A percentile compares a stretch with the other conserved stretches of the same genome.
Evolutionary conservation across 306 rosid species (phyloP).

Genomic region (Ceratonia siliqua): DNA sequence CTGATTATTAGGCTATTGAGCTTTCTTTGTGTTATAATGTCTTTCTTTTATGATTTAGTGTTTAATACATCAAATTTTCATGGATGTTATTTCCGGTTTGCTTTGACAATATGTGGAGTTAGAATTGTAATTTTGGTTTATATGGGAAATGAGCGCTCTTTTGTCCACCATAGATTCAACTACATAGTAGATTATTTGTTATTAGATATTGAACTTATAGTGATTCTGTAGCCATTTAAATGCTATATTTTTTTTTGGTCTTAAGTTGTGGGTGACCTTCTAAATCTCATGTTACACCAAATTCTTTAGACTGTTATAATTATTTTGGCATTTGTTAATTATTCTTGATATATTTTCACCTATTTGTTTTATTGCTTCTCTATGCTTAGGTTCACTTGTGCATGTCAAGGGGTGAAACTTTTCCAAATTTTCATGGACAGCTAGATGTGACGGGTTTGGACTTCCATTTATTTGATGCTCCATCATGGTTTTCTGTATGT

Average conservation of each 20-base stretch:
- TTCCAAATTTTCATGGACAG: conserved; percentile 92
- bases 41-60: neutral
- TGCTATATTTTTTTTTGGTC: conserved; percentile 12
- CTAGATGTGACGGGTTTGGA: conserved; percentile 83
- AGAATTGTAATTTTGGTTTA: neutral
- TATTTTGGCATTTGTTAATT: conserved; percentile 24
- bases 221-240: neutral
- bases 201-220: conserved; percentile 4
- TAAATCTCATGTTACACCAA: conserved; percentile 17
- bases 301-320: conserved; percentile 19
- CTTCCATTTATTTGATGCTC: conserved; percentile 77
- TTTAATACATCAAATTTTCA: neutral
- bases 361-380: conserved; percentile 19
- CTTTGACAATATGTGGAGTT: neutral
- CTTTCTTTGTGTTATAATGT: neutral
- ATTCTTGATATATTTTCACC: conserved; percentile 30
- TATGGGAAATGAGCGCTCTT: neutral
- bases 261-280: conserved; percentile 8
- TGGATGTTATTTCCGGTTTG: neutral
- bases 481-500: conserved; percentile 86
- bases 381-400: conserved; percentile 82
- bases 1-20: conserved; percentile 18
- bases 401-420: conserved; percentile 86
- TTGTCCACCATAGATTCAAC: neutral
- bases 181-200: conserved; percentile 1